Evolutionary conservation across 768 basidiomycete species (phyloP).

Genomic region (Boletus bicolor): DNA sequence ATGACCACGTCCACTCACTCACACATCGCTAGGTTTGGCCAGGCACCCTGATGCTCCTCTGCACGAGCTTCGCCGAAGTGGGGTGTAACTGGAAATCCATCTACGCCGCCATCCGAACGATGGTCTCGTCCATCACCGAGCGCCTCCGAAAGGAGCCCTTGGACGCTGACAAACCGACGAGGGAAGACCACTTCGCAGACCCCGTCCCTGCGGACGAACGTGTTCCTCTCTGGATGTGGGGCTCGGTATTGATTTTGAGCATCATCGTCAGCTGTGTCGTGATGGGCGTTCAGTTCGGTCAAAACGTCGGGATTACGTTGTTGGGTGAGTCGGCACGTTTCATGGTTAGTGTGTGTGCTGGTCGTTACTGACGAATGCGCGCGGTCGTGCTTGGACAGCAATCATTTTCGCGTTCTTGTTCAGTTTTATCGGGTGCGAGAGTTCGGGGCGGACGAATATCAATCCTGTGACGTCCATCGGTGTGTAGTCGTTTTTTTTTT

Average conservation of each 20-base stretch:
- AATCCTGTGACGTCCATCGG: constrained; percentile 58
- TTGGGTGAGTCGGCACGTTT: constrained; percentile 8
- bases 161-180: neutral
- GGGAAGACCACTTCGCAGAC: constrained; percentile 44
- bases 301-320: constrained; percentile 43
- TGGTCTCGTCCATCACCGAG: constrained; percentile 1
- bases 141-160: constrained; percentile 2
- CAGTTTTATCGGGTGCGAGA: constrained; percentile 66
- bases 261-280: constrained; percentile 51
- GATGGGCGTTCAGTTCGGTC: constrained; percentile 50
- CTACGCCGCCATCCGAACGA: constrained; percentile 3
- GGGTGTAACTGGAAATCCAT: constrained; percentile 25
- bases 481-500: constrained; percentile 5
- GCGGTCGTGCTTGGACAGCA: constrained; percentile 16
- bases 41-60: constrained; percentile 49
- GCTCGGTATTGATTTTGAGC: constrained; percentile 44
- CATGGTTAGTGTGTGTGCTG: neutral
- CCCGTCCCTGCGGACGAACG: constrained; percentile 52
- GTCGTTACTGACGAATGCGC: neutral
- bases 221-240: constrained; percentile 56
- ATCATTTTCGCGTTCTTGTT: constrained; percentile 62
- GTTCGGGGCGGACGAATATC: constrained; percentile 56
- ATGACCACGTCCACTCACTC: neutral
- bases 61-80: constrained; percentile 37
- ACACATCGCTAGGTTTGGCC: constrained; percentile 19